Evolutionary conservation across 306 rosid species (phyloP).

Genomic region (Mimosa pudica): DNA sequence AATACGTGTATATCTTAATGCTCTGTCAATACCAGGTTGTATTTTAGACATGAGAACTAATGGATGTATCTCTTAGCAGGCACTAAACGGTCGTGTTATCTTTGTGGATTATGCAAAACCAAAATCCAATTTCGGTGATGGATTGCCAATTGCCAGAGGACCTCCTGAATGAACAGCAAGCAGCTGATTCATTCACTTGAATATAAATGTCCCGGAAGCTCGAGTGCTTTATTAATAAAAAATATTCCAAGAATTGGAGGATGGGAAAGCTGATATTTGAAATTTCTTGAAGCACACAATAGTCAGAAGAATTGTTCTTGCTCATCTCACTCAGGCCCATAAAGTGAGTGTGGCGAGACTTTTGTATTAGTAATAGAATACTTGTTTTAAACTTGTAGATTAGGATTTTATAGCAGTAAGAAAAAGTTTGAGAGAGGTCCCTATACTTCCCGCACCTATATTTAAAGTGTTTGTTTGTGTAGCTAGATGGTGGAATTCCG

Average conservation of each 20-base stretch:
- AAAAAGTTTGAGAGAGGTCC: not conserved
- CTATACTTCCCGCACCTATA: not conserved
- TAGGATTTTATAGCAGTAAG: constrained; percentile 7
- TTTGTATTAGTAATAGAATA: constrained; percentile 7
- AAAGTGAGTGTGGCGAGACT: constrained; percentile 24
- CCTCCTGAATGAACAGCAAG: constrained; percentile 59
- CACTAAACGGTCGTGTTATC: constrained; percentile 81
- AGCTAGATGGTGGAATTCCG: not conserved
- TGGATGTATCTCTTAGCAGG: constrained; percentile 47
- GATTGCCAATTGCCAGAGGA: constrained; percentile 84
- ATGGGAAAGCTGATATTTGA: constrained; percentile 26
- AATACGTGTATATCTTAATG: not conserved
- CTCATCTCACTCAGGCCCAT: not conserved
- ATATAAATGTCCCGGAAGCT: constrained; percentile 23
- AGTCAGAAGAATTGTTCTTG: constrained; percentile 18
- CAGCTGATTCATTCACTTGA: constrained; percentile 24
- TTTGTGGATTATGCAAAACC: constrained; percentile 87
- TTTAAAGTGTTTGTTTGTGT: not conserved
- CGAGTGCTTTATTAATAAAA: not conserved
- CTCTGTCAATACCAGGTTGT: not conserved
- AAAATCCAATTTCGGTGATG: constrained; percentile 35
- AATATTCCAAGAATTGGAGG: constrained; percentile 1
- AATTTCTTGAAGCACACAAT: constrained; percentile 15
- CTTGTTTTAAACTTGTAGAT: not conserved
- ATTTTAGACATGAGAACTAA: constrained; percentile 21